Evolutionary conservation across 495 filamentous ascomycete genomes (phyloP), one percentile per base, ranked within the genome.

Genomic region (Letharia columbiana): DNA sequence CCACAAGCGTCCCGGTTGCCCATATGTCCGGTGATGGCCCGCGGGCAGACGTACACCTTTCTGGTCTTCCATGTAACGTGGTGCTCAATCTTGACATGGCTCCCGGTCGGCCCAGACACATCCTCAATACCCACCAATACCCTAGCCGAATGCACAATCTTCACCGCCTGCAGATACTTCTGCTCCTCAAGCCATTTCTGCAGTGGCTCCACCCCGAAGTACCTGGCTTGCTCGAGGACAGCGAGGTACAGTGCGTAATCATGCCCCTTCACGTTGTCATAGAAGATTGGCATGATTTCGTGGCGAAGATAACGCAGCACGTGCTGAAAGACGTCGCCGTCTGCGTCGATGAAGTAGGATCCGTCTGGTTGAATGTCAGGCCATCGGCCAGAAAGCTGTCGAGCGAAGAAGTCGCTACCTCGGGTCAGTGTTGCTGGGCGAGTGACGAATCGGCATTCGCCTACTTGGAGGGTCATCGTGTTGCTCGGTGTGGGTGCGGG

Each of bases 331-430:
- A 76, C 42, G 1, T 68, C 60, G 12, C 73, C 71, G 64, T 82
- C 76, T 0, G 73, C 68, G 62, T 82, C 80, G 61, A 82, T 54
- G 70, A 81, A 80, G 61, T 77, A 75, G 0, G 73, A 69, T 0
- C 75, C 76, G 49, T 79, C 73, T 0, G 61, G 13, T 23, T 73
- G 68, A 1, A 50, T 4, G 47, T 50, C 47, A 9, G 47, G 45
- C 45, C 18, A 49, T 4, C 23, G 45, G 45, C 45, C 45, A 1
- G 45, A 49, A 17, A 49, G 45, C 45, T 49, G 45, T 9, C 20
- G 18, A 10, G 47, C 47, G 47, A 50, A 50, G n/a, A 50, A 50
- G n/a, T 10, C n/a, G 47, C 47, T 50, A 4, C n/a, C n/a, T 4
- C 3, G 20, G n/a, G 47, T 50, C 20, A 50, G 47, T 3, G 47